Conservation (phyloP, 1,284 basidiomycete genomes). For the Cryptococcus wingfieldii region DNA sequence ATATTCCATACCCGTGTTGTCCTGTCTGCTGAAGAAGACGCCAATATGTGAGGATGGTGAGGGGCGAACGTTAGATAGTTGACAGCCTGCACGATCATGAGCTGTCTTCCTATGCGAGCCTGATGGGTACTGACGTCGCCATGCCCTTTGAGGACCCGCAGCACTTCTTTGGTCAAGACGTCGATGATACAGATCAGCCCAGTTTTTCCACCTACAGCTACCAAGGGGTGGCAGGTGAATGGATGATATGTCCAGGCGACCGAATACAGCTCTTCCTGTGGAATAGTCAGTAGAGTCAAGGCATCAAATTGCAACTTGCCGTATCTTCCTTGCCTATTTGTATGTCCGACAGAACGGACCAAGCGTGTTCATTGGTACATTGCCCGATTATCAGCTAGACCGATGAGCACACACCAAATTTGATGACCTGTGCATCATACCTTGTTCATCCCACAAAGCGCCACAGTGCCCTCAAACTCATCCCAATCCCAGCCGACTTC, state of each 20-base stretch:
- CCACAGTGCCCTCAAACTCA: constrained; percentile 5
- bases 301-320: neutral
- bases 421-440: neutral
- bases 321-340: neutral
- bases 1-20: constrained; percentile 39
- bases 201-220: constrained; percentile 22
- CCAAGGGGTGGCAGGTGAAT: constrained; percentile 26
- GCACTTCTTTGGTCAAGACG: constrained; percentile 1
- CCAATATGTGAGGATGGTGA: constrained; percentile 34
- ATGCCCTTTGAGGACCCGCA: constrained; percentile 26
- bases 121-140: constrained; percentile 27
- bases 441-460: constrained; percentile 2
- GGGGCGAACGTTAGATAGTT: constrained; percentile 23
- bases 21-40: constrained; percentile 33
- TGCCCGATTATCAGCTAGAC: constrained; percentile 6
- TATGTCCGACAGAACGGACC: constrained; percentile 4
- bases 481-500: constrained; percentile 1
- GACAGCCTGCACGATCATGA: constrained; percentile 20
- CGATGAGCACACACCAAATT: neutral
- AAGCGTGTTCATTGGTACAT: constrained; percentile 8
- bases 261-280: constrained; percentile 17
- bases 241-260: constrained; percentile 34
- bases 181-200: constrained; percentile 31
- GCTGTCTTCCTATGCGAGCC: neutral
- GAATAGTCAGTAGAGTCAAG: neutral